Evolutionary conservation across 176 grass and related monocot species (phyloP), one percentile per base, ranked within the genome.

Genomic region (Oryza australiensis): DNA sequence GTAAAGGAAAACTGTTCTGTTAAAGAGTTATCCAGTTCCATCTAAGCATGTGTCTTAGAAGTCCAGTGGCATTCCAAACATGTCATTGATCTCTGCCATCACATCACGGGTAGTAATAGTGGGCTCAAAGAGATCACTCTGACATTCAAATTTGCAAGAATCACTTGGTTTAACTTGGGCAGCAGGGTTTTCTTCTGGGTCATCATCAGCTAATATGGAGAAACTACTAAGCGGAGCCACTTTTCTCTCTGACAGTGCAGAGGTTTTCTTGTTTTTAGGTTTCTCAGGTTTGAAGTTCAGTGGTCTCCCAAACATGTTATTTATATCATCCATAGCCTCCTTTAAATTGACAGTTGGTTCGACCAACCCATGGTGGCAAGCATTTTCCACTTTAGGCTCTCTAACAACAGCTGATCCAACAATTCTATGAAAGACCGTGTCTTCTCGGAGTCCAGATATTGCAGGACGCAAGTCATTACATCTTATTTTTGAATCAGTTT

Each of bases 251-350:
- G 72, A 29, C 9, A 75, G 55, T 26, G 64, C 14, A 82, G 81
- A 73, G 22, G 26, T 76, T 84, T 89, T 83, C 69, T 70, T 78
- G 30, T 78, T 90, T 28, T 37, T 82, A 41, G 72, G 77, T 80
- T 67, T 98, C 23, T 89, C 82, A 35, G 43, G 69, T 76, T 94
- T 87, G 79, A 92, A 88, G 76, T 94, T 86, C 33, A 97, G 34
- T 74, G 94, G 94, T 62, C 85, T 89, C 43, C 92, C 92, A 92
- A 97, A 97, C 94, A 94, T 94, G 80, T 28, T 84, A 69, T 97
- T 97, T 87, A 97, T 94, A 20, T 94, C 94, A 87, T 94, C 66
- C 94, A 94, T 97, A 37, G 92, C 89, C 79, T 97, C 94, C 82
- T 92, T 89, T 84, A 97, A 76, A 64, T 97, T 97, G 51, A 97